A percentile compares a stretch with the other conserved stretches of the same genome.
Conservation (phyloP, 345 rosid genomes). For the Balakata baccata region DNA sequence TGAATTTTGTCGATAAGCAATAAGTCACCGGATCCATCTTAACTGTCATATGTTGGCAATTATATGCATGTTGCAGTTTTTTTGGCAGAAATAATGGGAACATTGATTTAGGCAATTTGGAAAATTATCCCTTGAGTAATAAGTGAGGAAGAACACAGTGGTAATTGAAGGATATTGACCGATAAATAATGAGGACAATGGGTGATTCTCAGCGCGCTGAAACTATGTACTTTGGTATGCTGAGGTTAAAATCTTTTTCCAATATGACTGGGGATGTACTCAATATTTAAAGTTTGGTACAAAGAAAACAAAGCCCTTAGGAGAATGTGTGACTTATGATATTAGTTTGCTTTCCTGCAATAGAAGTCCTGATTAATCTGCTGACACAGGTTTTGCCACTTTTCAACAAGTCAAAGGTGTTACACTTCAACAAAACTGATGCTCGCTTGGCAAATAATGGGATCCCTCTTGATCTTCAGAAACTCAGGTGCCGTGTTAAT, state of each 20-base stretch:
- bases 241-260: not conserved
- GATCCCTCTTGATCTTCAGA: constrained; percentile 63
- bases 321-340: not conserved
- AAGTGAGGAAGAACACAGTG: not conserved
- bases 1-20: not conserved
- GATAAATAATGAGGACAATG: not conserved
- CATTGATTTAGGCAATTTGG: not conserved
- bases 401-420: constrained; percentile 60
- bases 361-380: constrained; percentile 3
- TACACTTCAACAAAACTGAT: constrained; percentile 88
- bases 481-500: constrained; percentile 86
- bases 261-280: not conserved
- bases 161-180: not conserved
- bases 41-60: not conserved
- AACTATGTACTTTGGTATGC: not conserved
- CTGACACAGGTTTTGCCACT: constrained; percentile 78
- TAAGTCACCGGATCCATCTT: not conserved
- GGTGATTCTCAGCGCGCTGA: not conserved
- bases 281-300: not conserved
- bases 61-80: not conserved
- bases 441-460: constrained; percentile 88
- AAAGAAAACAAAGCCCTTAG: not conserved
- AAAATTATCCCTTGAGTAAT: not conserved
- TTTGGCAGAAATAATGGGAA: not conserved
- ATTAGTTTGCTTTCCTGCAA: not conserved